phyloP scores from a whole-genome alignment of 2,329 filamentous ascomycete genomes.

The Gremmenia infestans region DNA sequence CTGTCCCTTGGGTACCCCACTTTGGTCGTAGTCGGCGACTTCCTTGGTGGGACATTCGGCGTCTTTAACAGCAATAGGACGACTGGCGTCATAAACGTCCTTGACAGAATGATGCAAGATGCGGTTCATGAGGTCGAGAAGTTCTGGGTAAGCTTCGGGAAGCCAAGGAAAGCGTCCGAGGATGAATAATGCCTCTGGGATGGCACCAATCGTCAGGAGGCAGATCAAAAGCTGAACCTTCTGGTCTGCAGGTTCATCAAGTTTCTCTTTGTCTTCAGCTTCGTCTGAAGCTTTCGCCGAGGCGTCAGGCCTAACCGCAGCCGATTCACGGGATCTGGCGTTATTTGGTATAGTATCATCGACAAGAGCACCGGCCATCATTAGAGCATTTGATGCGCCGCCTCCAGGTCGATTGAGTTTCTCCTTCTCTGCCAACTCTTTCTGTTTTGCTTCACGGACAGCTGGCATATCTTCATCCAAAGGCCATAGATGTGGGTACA shows the following conservation, averaged over 20 bases:
- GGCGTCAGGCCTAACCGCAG: slow-evolving; percentile 47
- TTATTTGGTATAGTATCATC: slow-evolving; percentile 65
- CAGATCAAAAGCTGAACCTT: slow-evolving; percentile 82
- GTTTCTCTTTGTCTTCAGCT: slow-evolving; percentile 44
- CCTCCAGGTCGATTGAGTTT: slow-evolving; percentile 64
- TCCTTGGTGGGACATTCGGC: slow-evolving; percentile 41
- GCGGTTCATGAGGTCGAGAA: slow-evolving; percentile 77
- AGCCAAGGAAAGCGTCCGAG: slow-evolving; percentile 92
- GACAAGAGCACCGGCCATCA: slow-evolving; percentile 78
- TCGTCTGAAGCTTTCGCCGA: slow-evolving; percentile 41
- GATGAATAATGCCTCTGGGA: slow-evolving; percentile 90
- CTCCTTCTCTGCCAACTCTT: slow-evolving; percentile 76
- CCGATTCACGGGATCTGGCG: slow-evolving; percentile 42
- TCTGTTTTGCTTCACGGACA: slow-evolving; percentile 63
- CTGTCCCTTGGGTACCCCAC: slow-evolving; percentile 62
- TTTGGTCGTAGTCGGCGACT: slow-evolving; percentile 56
- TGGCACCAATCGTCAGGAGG: slow-evolving; percentile 81
- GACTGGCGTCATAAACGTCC: slow-evolving; percentile 57
- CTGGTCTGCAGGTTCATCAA: slow-evolving; percentile 75
- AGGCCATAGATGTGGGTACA: slow-evolving; percentile 90
- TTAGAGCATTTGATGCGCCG: slow-evolving; percentile 71
- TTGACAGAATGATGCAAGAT: slow-evolving; percentile 77
- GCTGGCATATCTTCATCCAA: slow-evolving; percentile 76
- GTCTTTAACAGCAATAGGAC: slow-evolving; percentile 37
- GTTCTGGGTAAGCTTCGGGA: slow-evolving; percentile 74